Evolutionary conservation across 2,329 filamentous ascomycete genomes (phyloP).

Genomic region (Cladosporium sp.): DNA sequence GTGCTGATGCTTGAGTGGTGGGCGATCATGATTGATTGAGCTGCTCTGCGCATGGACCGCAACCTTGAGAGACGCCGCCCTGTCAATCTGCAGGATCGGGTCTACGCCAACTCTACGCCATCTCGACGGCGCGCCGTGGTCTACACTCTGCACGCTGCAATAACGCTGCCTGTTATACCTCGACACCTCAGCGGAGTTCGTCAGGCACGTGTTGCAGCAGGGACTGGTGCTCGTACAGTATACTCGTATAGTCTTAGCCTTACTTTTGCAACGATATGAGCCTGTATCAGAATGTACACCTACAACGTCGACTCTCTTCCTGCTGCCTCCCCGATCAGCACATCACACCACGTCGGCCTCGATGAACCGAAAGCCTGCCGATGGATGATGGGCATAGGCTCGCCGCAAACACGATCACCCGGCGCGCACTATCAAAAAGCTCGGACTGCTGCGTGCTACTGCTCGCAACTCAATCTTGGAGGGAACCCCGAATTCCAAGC

Average conservation of each 20-base stretch:
- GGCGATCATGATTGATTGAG: constrained; percentile 9
- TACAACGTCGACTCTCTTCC: no score
- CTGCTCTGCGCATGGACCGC: neutral
- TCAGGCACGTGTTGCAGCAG: neutral
- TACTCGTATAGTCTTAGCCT: no score
- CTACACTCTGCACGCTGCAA: neutral
- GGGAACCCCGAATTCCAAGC: neutral
- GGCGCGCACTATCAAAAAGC: neutral
- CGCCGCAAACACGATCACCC: neutral
- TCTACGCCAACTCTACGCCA: neutral
- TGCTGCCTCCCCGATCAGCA: neutral
- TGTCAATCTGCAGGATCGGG: constrained; percentile 6
- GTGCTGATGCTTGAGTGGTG: constrained; percentile 1
- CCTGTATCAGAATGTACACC: neutral
- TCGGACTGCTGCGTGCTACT: neutral
- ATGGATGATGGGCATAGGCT: constrained; percentile 4
- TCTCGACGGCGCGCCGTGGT: neutral
- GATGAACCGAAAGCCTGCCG: neutral
- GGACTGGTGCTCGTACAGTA: no score
- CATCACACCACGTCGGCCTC: neutral
- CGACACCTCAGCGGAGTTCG: neutral
- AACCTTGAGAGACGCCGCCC: neutral
- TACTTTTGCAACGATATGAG: neutral
- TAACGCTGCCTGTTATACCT: neutral
- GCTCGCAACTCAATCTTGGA: neutral